Evolutionary conservation across 345 rosid species (phyloP).

Genomic region (Salix brachista): DNA sequence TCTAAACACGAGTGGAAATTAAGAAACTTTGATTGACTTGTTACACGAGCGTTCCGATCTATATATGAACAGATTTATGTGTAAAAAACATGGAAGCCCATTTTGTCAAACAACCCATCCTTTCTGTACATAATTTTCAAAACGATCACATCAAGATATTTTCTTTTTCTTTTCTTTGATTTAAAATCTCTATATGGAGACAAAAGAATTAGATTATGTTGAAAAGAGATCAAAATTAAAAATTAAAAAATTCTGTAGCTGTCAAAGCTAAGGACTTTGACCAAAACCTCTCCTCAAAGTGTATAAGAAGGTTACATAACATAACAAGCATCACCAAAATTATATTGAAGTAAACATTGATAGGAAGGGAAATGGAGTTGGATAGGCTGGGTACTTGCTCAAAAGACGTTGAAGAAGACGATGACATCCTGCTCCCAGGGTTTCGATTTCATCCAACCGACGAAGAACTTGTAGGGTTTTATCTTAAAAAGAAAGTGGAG

Average conservation of each 20-base stretch:
- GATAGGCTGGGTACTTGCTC: slow-evolving; percentile 14
- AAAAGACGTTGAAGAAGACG: slow-evolving; percentile 14
- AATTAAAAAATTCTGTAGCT: background rate
- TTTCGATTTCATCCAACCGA: slow-evolving; percentile 55
- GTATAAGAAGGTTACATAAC: background rate
- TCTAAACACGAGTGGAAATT: background rate
- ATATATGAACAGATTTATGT: background rate
- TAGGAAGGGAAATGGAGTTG: slow-evolving; percentile 25
- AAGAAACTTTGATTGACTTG: background rate
- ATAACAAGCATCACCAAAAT: background rate
- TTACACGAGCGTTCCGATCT: background rate
- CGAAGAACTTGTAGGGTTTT: slow-evolving; percentile 48
- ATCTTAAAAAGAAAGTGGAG: slow-evolving; percentile 50
- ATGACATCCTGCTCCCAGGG: slow-evolving; percentile 39
- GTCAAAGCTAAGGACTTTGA: background rate
- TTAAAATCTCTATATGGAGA: background rate
- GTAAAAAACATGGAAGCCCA: background rate
- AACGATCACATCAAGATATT: background rate
- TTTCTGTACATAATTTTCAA: background rate
- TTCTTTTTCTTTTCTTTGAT: background rate
- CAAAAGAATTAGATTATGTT: background rate
- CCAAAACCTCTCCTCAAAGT: background rate
- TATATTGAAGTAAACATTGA: too few relatives aligned
- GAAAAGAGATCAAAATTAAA: background rate
- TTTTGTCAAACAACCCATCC: background rate